Percentiles rank a stretch among this genome's conserved stretches.
Evolutionary conservation across 2,329 filamentous ascomycete genomes (phyloP).

Genomic region (Lecanicillium sp.): DNA sequence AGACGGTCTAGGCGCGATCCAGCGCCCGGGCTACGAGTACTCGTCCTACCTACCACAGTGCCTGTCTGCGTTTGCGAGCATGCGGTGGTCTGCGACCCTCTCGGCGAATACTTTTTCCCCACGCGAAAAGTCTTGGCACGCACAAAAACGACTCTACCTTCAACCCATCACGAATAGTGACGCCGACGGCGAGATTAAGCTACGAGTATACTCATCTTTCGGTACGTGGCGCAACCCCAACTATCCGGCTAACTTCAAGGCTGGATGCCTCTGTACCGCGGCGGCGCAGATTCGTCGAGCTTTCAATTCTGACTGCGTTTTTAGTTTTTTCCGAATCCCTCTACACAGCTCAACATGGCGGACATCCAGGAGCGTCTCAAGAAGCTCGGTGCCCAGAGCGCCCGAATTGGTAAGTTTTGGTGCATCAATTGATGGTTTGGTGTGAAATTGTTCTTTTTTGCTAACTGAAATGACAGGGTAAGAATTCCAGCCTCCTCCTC

Average conservation of each 20-base stretch:
- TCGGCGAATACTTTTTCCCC: slow-evolving; percentile 27
- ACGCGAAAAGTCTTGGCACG: slow-evolving; percentile 37
- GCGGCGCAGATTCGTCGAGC: slow-evolving; percentile 2
- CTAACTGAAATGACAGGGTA: slow-evolving; percentile 25
- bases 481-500: slow-evolving; percentile 14
- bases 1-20: too few species aligned
- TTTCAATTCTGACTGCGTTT: slow-evolving; percentile 13
- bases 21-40: too few species aligned
- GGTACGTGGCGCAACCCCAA: slow-evolving; percentile 21
- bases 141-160: slow-evolving; percentile 28
- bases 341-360: slow-evolving; percentile 37
- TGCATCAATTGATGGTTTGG: slow-evolving; percentile 1
- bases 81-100: slow-evolving; percentile 9
- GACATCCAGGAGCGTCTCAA: slow-evolving; percentile 52
- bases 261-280: neutral
- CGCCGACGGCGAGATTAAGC: slow-evolving; percentile 9
- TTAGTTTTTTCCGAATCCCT: slow-evolving; percentile 21
- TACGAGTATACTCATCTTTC: slow-evolving; percentile 20
- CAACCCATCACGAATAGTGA: slow-evolving; percentile 11
- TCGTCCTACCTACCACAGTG: too few species aligned
- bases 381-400: slow-evolving; percentile 42
- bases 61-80: too few species aligned
- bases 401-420: slow-evolving; percentile 58
- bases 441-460: slow-evolving; percentile 5
- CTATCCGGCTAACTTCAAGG: slow-evolving; percentile 9